Conservation (phyloP, 129 eudicot genomes). For the Ambrosia artemisiifolia region DNA sequence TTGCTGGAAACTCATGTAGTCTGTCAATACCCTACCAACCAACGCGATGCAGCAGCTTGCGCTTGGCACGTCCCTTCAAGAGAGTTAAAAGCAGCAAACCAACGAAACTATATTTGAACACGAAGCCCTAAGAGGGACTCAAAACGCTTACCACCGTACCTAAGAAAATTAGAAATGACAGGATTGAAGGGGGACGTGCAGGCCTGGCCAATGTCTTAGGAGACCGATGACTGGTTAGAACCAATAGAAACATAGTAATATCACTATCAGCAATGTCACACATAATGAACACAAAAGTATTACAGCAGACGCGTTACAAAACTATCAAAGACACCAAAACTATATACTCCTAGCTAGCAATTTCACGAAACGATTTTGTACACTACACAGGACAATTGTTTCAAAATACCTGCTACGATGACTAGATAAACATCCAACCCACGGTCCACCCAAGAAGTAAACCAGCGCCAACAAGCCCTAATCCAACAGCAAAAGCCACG, state of each 20-base stretch:
- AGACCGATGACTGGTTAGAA: neutral
- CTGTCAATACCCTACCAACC: too few relatives aligned
- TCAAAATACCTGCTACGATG: neutral
- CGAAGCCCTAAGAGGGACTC: too few relatives aligned
- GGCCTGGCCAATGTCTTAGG: neutral
- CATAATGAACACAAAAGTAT: slow-evolving; percentile 3
- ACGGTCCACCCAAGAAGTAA: slow-evolving; percentile 87
- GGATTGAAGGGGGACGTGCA: neutral
- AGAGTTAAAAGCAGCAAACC: too few relatives aligned
- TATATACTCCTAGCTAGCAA: slow-evolving; percentile 20
- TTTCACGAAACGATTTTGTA: slow-evolving; percentile 19
- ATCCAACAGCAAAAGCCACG: slow-evolving; percentile 76
- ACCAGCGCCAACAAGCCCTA: slow-evolving; percentile 91
- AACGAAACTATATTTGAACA: too few relatives aligned
- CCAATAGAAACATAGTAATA: neutral
- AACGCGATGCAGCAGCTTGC: too few relatives aligned
- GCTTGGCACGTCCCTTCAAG: too few relatives aligned
- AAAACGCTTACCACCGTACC: neutral
- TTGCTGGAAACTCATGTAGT: too few relatives aligned
- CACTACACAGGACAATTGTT: slow-evolving; percentile 12
- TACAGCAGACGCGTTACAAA: slow-evolving; percentile 18
- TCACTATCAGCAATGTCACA: slow-evolving; percentile 1
- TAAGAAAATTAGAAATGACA: too few relatives aligned
- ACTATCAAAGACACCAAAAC: slow-evolving; percentile 14
- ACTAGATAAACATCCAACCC: slow-evolving; percentile 75